Evolutionary conservation across 2,329 filamentous ascomycete species (phyloP).

Genomic region (Ophiocordyceps camponoti-saundersi): DNA sequence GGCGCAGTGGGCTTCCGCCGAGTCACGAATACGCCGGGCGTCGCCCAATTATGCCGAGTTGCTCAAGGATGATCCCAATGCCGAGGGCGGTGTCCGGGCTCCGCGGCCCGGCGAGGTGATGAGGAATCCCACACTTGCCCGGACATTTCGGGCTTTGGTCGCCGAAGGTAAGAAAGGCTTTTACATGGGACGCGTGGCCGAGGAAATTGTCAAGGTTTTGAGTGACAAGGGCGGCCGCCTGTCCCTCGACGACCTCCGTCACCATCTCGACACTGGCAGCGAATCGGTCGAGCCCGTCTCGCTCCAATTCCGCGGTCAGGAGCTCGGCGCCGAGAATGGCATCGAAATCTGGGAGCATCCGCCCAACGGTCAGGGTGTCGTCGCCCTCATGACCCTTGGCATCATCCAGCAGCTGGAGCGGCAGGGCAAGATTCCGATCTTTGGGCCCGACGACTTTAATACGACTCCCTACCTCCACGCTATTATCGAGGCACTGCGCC

Average conservation of each 20-base stretch:
- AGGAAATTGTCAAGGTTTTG: conserved; percentile 65
- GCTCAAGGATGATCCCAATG: conserved; percentile 59
- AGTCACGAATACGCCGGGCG: conserved; percentile 46
- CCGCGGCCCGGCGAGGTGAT: conserved; percentile 75
- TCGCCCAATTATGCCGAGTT: conserved; percentile 81
- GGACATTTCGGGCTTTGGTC: conserved; percentile 65
- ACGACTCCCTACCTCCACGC: conserved; percentile 66
- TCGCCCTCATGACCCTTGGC: conserved; percentile 84
- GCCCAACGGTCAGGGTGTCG: conserved; percentile 89
- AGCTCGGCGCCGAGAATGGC: conserved; percentile 23
- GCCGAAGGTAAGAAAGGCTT: conserved; percentile 77
- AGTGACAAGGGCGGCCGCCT: conserved; percentile 61
- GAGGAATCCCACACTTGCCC: conserved; percentile 65
- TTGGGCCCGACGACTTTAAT: conserved; percentile 61
- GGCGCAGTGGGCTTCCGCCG: conserved; percentile 54
- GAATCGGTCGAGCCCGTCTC: conserved; percentile 78
- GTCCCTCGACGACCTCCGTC: conserved; percentile 60
- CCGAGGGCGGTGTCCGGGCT: conserved; percentile 52
- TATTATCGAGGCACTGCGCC: conserved; percentile 71
- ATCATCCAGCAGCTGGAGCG: conserved; percentile 78
- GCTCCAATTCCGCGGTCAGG: conserved; percentile 56
- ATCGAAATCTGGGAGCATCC: conserved; percentile 93
- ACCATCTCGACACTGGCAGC: conserved; percentile 51
- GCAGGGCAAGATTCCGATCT: conserved; percentile 55
- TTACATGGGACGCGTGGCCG: conserved; percentile 70